phyloP scores from a whole-genome alignment of 805 yeast genomes.

The Sugiyamaella floridensis region DNA sequence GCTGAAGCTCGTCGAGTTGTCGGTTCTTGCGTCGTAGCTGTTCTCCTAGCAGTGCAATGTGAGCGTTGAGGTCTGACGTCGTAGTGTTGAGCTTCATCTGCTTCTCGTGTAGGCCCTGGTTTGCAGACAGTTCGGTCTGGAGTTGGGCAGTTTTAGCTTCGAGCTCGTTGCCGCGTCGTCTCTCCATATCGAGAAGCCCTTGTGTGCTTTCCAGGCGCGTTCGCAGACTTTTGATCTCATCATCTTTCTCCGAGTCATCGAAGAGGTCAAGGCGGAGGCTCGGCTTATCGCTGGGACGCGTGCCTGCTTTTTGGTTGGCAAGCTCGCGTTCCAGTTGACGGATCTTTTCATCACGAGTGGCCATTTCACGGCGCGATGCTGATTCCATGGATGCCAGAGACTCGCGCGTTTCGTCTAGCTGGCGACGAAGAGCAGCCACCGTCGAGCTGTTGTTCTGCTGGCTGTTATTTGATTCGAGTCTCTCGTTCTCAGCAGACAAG shows the following conservation, averaged over 20 bases:
- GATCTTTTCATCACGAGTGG: neutral
- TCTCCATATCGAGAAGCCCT: neutral
- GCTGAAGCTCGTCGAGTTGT: slow-evolving; percentile 5
- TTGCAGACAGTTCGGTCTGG: neutral
- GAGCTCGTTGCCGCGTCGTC: neutral
- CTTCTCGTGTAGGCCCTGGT: neutral
- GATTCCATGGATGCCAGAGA: neutral
- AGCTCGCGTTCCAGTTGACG: neutral
- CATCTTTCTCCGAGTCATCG: neutral
- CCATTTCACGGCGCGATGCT: neutral
- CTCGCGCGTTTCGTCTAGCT: neutral
- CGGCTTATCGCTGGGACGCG: neutral
- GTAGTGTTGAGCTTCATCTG: neutral
- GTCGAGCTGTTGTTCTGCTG: neutral
- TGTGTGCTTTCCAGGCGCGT: neutral
- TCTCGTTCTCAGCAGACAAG: neutral
- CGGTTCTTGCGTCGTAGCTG: slow-evolving; percentile 6
- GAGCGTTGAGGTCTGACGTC: slow-evolving; percentile 8
- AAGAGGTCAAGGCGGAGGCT: neutral
- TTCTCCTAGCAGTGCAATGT: slow-evolving; percentile 3
- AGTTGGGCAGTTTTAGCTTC: neutral
- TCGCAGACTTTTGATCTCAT: neutral
- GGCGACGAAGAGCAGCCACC: neutral
- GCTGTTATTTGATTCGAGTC: neutral
- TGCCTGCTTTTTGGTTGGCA: neutral